Base-by-base conservation (phyloP, 495 filamentous ascomycete genomes). In the Aspergillus cristatus region DNA sequence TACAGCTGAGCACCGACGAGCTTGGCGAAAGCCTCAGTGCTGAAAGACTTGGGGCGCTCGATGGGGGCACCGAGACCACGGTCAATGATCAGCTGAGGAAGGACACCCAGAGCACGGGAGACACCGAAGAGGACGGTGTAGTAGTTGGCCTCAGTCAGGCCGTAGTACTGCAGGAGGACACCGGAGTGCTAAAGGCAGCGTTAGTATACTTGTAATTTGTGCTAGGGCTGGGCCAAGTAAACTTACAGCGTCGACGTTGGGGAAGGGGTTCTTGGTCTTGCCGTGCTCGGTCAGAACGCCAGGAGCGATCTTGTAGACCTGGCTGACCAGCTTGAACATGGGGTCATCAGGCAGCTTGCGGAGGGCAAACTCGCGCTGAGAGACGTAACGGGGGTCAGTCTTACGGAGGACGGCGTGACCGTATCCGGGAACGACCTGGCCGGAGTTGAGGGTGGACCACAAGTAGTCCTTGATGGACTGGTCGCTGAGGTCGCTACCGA, bases 51-150 rank as follows among this genome's bases (percentile, higher is more conserved):
- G 62, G 91, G 91, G 49, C 82, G 68, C 61, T 76, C 70, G 44
- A 70, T 73, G 41, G 65, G 71, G 49, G 67, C 67, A 50, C 91
- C 91, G 38, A 97, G 76, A 42, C 91, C 91, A 64, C 91, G 93
- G 77, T 98, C 91, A 60, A 97, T 96, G 77, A 98, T 98, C 56
- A 98, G 75, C 76, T 98, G 91, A 43, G 91, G 93, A 42, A 97
- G 81, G 44, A 97, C 91, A 81, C 91, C 91, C 51, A 98, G 82
- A 48, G 93, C 91, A 61, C 91, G 83, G 46, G 88, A 94, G 14
- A 98, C 93, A 76, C 91, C 91, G 68, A 98, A 98, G 54, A 97
- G 82, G 38, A 98, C 91, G 41, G 91, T 98, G 81, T 98, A 98
- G 81, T 91, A 98, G 81, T 81, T 96, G 62, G 91, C 82, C 75